Conservation (phyloP, 306 rosid species). For the Cucumis hystrix region DNA sequence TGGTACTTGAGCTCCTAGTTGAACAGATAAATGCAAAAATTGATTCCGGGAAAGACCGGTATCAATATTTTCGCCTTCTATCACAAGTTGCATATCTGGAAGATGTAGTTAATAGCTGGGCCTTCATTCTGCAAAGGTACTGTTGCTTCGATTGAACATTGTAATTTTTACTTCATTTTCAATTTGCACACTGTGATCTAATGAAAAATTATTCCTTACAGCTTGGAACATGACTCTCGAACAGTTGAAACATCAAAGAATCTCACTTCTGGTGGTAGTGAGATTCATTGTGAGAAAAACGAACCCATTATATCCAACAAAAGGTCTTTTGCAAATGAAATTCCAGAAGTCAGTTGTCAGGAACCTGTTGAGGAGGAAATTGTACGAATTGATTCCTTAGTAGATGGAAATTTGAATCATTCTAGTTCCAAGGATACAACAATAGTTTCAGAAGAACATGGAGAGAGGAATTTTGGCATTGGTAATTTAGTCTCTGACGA, state of each 20-base stretch:
- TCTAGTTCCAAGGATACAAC: slow-evolving; percentile 18
- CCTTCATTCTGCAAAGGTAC: slow-evolving; percentile 66
- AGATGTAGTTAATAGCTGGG: slow-evolving; percentile 91
- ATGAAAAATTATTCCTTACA: slow-evolving; percentile 36
- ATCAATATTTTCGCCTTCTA: slow-evolving; percentile 62
- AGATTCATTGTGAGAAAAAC: slow-evolving; percentile 27
- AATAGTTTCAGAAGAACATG: slow-evolving; percentile 20
- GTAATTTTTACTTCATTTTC: not conserved
- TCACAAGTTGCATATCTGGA: slow-evolving; percentile 94
- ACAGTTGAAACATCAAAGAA: slow-evolving; percentile 17
- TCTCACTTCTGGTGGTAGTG: slow-evolving; percentile 16
- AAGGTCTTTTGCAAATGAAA: slow-evolving; percentile 25
- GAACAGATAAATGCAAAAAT: slow-evolving; percentile 46
- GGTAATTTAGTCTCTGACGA: slow-evolving; percentile 17
- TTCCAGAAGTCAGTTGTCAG: slow-evolving; percentile 21
- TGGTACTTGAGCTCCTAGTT: slow-evolving; percentile 67
- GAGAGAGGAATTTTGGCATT: slow-evolving; percentile 1
- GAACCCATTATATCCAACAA: slow-evolving; percentile 23
- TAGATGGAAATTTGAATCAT: slow-evolving; percentile 23
- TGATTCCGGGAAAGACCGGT: slow-evolving; percentile 68
- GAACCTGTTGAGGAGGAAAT: slow-evolving; percentile 25
- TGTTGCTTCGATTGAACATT: slow-evolving; percentile 1
- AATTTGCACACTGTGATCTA: slow-evolving; percentile 12
- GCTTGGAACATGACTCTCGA: slow-evolving; percentile 59
- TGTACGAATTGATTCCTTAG: slow-evolving; percentile 19